Evolutionary conservation across 768 basidiomycete species (phyloP).

Genomic region (Kwoniella dejecticola): DNA sequence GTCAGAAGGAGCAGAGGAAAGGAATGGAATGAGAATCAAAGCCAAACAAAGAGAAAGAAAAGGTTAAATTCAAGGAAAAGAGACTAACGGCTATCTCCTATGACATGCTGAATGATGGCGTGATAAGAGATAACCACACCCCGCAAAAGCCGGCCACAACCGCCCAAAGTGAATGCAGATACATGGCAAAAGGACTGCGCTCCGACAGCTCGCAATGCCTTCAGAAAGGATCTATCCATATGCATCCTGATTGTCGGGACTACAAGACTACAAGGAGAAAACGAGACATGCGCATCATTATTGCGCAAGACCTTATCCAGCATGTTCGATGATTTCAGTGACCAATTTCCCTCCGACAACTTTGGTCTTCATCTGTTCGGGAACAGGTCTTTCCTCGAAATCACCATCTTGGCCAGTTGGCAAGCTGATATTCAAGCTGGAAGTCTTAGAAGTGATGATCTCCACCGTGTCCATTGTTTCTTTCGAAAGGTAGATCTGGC

Average conservation of each 20-base stretch:
- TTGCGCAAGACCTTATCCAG: conserved; percentile 56
- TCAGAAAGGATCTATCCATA: no score
- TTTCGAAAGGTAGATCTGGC: conserved; percentile 89
- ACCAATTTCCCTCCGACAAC: conserved; percentile 79
- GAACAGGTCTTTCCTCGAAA: conserved; percentile 83
- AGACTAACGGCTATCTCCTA: conserved; percentile 2
- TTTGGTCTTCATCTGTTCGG: conserved; percentile 91
- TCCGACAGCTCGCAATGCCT: no score
- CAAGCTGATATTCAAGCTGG: conserved; percentile 83
- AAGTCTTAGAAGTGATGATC: conserved; percentile 92
- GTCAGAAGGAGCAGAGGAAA: no score
- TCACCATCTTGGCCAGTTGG: conserved; percentile 91
- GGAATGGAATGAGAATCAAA: no score
- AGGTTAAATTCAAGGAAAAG: not conserved
- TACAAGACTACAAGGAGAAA: no score
- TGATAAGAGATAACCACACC: conserved; percentile 33
- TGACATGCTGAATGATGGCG: not conserved
- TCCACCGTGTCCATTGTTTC: conserved; percentile 71
- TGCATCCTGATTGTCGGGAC: no score
- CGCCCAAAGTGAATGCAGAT: no score
- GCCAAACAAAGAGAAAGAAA: not conserved
- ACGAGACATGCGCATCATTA: no score
- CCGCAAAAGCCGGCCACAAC: no score
- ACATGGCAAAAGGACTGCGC: no score
- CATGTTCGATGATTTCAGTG: conserved; percentile 85